Conservation (phyloP, 352 stramenopile genomes). For the Globisporangium solare region DNA sequence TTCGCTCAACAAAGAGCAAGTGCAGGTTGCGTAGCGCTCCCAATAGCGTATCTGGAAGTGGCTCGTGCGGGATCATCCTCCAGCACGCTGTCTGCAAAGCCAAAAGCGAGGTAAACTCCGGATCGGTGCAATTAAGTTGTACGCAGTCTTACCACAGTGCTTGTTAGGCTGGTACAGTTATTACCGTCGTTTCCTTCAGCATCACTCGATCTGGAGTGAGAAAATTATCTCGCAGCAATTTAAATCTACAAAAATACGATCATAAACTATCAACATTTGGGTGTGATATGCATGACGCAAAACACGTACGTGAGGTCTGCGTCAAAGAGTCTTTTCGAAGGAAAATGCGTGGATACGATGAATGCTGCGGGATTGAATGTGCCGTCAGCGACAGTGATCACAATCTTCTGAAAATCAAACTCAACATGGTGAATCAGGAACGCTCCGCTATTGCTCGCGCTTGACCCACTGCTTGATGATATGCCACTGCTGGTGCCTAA, state of each 20-base stretch:
- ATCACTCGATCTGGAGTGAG: constrained; percentile 38
- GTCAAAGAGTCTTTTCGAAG: constrained; percentile 31
- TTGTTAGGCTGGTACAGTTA: constrained; percentile 10
- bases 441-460: constrained; percentile 3
- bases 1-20: constrained; percentile 17
- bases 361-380: constrained; percentile 40
- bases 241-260: constrained; percentile 24
- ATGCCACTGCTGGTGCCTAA: constrained; percentile 20
- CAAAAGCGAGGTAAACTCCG: constrained; percentile 32
- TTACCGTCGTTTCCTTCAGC: constrained; percentile 40
- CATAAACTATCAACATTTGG: background rate
- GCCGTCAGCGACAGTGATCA: constrained; percentile 46
- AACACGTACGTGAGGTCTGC: constrained; percentile 30
- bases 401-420: constrained; percentile 50
- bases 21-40: constrained; percentile 36
- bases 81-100: constrained; percentile 23
- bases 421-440: constrained; percentile 48
- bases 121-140: constrained; percentile 35
- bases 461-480: background rate
- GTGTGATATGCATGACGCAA: background rate
- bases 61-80: constrained; percentile 34
- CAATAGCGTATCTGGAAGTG: constrained; percentile 33
- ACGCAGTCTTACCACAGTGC: constrained; percentile 30
- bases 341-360: constrained; percentile 39
- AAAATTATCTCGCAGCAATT: constrained; percentile 53